phyloP scores from a whole-genome alignment of 2,329 filamentous ascomycete species.

The Botrytis galanthina region DNA sequence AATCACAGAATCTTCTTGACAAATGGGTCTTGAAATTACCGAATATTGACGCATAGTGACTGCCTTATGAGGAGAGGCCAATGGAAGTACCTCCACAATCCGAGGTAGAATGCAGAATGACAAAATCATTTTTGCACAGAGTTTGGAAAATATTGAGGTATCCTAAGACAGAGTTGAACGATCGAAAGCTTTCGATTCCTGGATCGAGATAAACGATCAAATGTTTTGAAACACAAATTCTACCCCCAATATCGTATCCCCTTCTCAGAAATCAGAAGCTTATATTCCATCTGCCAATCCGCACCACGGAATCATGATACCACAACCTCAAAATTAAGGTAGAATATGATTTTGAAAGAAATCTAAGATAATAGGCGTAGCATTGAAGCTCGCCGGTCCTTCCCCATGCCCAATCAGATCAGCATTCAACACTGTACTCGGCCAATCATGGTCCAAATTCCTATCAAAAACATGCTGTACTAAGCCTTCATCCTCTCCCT shows the following conservation, averaged over 20 bases:
- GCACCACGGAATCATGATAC: background rate
- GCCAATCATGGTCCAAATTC: constrained; percentile 23
- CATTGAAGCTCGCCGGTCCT: constrained; percentile 18
- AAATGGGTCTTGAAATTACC: too few species aligned
- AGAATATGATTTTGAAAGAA: constrained; percentile 20
- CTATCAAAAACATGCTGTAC: constrained; percentile 23
- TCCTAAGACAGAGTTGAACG: background rate
- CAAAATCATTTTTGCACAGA: background rate
- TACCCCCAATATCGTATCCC: accelerated
- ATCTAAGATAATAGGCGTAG: constrained; percentile 21
- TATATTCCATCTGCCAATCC: background rate
- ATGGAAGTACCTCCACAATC: background rate
- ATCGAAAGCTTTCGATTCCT: background rate
- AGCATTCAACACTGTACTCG: constrained; percentile 21
- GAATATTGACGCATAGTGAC: too few species aligned
- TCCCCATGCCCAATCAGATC: constrained; percentile 16
- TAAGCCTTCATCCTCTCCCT: constrained; percentile 14
- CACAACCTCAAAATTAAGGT: background rate
- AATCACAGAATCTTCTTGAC: too few species aligned
- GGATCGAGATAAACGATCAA: background rate
- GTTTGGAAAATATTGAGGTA: background rate
- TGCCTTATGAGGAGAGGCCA: too few species aligned
- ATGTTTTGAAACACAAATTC: background rate
- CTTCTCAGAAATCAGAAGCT: background rate
- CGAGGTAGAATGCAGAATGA: background rate